Evolutionary conservation across 768 basidiomycete species (phyloP), one percentile per base, ranked within the genome.

Genomic region (Mycena olivaceomarginata): DNA sequence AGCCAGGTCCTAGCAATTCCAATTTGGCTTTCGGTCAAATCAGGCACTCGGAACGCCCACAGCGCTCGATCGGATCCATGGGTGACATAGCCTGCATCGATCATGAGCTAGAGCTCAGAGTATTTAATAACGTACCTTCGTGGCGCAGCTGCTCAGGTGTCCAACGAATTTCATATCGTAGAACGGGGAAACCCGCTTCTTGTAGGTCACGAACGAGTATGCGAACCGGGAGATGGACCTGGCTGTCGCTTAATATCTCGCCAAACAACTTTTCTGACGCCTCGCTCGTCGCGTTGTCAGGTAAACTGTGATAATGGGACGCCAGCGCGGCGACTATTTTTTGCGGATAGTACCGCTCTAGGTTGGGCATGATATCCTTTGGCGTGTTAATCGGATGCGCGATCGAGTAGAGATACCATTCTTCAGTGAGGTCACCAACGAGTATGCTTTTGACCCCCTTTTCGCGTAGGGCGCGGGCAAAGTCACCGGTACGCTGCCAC

Each of bases 381-480:
- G 87, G 84, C 11, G 86, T 83, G 13, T 82, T 67, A 64, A 95
- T 89, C 0, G 92, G 90, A 82, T 94, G 91, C 5, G 94, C 91
- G 78, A 95, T 92, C 16, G 93, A 90, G 79, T 95, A 95, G 67
- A 95, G 88, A 82, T 92, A 94, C 94, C 94, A 95, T 82, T 96
- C 94, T 79, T 95, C 94, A 18, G 86, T 88, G 66, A 95, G 87
- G 70, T 94, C 93, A 11, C 95, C 95, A n/a, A 93, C 84, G 66
- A 92, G 86, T 73, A 96, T 86, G 80, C 89, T 91, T 53, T 86
- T 88, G 60, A 95, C 87, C 3, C 95, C 94, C 22, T 91, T 92
- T 22, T 86, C 89, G 60, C 81, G 83, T 15, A 95, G 87, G 1
- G 86, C 89, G 12, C 83, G 84, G 0, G 93, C 93, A 68, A 96